Evolutionary conservation across 2,329 filamentous ascomycete genomes (phyloP).

Genomic region (Ramichloridium luteum): DNA sequence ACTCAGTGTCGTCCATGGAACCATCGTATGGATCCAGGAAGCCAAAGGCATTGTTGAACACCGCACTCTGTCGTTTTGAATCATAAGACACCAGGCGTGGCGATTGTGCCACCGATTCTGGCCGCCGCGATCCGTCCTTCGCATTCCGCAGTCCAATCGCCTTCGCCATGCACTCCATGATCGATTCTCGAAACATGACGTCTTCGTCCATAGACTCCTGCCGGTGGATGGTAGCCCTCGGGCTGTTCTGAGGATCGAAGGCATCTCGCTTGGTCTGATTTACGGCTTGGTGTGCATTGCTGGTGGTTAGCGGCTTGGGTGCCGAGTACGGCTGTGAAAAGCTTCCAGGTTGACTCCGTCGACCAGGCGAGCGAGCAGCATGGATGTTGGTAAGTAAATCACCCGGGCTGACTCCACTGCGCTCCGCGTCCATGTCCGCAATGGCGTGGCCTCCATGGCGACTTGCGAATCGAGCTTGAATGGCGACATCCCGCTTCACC

Average conservation of each 20-base stretch:
- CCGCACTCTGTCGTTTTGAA: slow-evolving; percentile 62
- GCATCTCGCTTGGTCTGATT: slow-evolving; percentile 31
- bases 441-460: slow-evolving; percentile 13
- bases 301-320: slow-evolving; percentile 12
- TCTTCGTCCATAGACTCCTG: slow-evolving; percentile 83
- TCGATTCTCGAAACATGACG: slow-evolving; percentile 73
- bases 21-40: slow-evolving; percentile 45
- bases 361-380: slow-evolving; percentile 48
- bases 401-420: slow-evolving; percentile 38
- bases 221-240: slow-evolving; percentile 43
- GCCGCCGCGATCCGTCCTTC: slow-evolving; percentile 52
- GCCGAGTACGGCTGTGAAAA: slow-evolving; percentile 38
- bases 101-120: slow-evolving; percentile 70
- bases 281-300: slow-evolving; percentile 34
- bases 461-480: slow-evolving; percentile 49
- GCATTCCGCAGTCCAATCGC: slow-evolving; percentile 69
- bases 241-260: slow-evolving; percentile 24
- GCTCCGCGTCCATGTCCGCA: slow-evolving; percentile 15
- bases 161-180: slow-evolving; percentile 92
- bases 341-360: slow-evolving; percentile 30
- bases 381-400: slow-evolving; percentile 73
- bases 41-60: slow-evolving; percentile 67
- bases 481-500: slow-evolving; percentile 65
- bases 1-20: slow-evolving; percentile 78
- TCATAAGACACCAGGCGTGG: slow-evolving; percentile 78